Base-by-base conservation (phyloP, 768 basidiomycete species). In the Chiua virens region DNA sequence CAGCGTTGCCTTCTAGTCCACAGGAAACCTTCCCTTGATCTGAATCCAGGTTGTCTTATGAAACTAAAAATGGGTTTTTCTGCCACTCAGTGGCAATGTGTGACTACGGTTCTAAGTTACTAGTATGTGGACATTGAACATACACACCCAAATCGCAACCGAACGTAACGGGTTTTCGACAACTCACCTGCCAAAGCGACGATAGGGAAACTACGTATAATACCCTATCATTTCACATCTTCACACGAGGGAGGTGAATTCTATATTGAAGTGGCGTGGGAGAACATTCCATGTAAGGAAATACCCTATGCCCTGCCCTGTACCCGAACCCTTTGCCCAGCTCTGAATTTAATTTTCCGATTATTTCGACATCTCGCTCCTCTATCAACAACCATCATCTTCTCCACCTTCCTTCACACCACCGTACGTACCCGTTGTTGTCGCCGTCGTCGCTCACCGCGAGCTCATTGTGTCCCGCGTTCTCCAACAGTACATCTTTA, bases 291-390 rank as follows among this genome's bases (percentile, higher is more conserved):
- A 42, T 5, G 17, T 43, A 58, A 54, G 63, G 67, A 20, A 55
- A 69, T 69, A 56, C 67, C 67, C 68, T 69, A 11, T 20, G 55
- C 66, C 70, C 61, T 65, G 60, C 74, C 74, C 75, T 75, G 58
- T 71, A 60, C 75, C 73, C 75, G 71, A 83, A 84, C 83, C 83
- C 83, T 86, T 74, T 85, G 83, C 83, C 83, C 83, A 79, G 71
- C 71, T 73, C 76, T 72, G 78, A 79, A 83, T 83, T 85, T 83
- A 80, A 76, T 78, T 75, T 75, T 73, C 71, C 71, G 71, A 74
- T 74, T 75, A 75, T 72, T 76, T 71, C 70, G 73, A 73, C 73
- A 64, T 58, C 65, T 70, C 73, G 59, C 71, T 69, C 64, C 66
- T 72, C 65, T 65, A 63, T 65, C 67, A 76, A 71, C 75, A 71